Evolutionary conservation across 116 monocot genomes (phyloP).

Genomic region (Trichopus zeylanicus): DNA sequence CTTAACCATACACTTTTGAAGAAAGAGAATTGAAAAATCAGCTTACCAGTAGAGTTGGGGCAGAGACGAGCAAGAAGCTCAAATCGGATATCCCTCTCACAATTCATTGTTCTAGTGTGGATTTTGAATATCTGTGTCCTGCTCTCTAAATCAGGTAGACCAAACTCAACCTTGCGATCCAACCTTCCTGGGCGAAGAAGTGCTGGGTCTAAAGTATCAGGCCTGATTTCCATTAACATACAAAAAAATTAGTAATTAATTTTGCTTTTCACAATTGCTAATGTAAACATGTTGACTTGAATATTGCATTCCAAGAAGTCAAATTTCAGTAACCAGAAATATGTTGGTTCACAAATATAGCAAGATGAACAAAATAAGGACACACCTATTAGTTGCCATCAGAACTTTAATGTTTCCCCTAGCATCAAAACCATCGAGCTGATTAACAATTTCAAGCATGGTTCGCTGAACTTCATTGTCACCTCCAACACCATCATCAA

Average conservation of each 20-base stretch:
- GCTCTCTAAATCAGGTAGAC: constrained; percentile 83
- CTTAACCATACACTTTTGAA: too few species aligned
- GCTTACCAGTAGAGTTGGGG: constrained; percentile 86
- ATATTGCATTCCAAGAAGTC: too few species aligned
- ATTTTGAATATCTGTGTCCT: constrained; percentile 96
- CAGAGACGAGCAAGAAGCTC: constrained; percentile 94
- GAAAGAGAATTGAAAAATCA: neutral
- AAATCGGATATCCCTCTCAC: constrained; percentile 82
- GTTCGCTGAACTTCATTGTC: constrained; percentile 96
- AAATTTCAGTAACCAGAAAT: too few species aligned
- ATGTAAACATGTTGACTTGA: too few species aligned
- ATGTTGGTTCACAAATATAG: too few species aligned
- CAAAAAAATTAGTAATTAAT: neutral
- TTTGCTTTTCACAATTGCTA: too few species aligned
- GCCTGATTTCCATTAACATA: constrained; percentile 24
- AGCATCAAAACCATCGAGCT: constrained; percentile 94
- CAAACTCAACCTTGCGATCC: constrained; percentile 92
- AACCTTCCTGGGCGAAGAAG: constrained; percentile 81
- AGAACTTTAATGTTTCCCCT: constrained; percentile 85
- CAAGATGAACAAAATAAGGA: too few species aligned
- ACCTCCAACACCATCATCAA: constrained; percentile 92
- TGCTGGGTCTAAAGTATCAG: constrained; percentile 91
- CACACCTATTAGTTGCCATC: constrained; percentile 89
- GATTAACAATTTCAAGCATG: constrained; percentile 95
- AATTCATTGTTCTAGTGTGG: constrained; percentile 90